A percentile compares a stretch with the other conserved stretches of the same genome.
These are phyloP conservation scores for Filosporella fistucella DNA, from an alignment of 495 filamentous ascomycete genomes.

Conservation along the genomic window DNA sequence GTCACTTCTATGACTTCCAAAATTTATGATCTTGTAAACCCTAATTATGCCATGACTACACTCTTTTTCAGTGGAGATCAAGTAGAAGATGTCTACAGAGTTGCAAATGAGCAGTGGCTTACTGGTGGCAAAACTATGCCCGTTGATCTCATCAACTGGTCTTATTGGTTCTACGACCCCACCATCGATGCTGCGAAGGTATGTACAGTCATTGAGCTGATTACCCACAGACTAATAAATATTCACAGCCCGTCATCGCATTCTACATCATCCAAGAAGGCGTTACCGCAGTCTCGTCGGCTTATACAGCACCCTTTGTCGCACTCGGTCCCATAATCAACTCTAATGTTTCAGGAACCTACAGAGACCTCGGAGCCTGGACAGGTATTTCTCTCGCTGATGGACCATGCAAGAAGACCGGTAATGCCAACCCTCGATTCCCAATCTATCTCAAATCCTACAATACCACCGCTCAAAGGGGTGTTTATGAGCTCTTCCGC, in stretches of 20 bases:
- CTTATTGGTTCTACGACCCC: conserved; percentile 42
- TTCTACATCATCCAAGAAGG: conserved; percentile 51
- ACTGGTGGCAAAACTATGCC: conserved; percentile 35
- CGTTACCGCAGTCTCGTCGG: conserved; percentile 31
- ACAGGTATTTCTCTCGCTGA: conserved; percentile 31
- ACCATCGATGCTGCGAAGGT: conserved; percentile 33
- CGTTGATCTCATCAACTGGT: conserved; percentile 42
- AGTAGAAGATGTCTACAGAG: conserved; percentile 42
- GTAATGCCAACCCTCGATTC: conserved; percentile 42
- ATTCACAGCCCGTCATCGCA: conserved; percentile 36
- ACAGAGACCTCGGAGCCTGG: conserved; percentile 40
- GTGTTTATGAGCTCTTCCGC: conserved; percentile 37
- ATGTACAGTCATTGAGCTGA: conserved; percentile 8
- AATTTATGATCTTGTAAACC: conserved; percentile 37
- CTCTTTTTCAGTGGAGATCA: conserved; percentile 43
- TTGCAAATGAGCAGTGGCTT: conserved; percentile 35
- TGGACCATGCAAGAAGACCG: conserved; percentile 40
- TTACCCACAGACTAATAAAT: neutral
- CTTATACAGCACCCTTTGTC: conserved; percentile 40
- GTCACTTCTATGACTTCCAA: conserved; percentile 43
- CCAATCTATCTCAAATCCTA: conserved; percentile 41
- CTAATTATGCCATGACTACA: conserved; percentile 38
- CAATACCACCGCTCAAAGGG: conserved; percentile 37
- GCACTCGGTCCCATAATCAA: conserved; percentile 37
- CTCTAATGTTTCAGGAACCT: conserved; percentile 30